These are phyloP conservation scores for Fusarium ambrosium DNA, from an alignment of 2,329 filamentous ascomycete genomes.

Conservation along the genomic window DNA sequence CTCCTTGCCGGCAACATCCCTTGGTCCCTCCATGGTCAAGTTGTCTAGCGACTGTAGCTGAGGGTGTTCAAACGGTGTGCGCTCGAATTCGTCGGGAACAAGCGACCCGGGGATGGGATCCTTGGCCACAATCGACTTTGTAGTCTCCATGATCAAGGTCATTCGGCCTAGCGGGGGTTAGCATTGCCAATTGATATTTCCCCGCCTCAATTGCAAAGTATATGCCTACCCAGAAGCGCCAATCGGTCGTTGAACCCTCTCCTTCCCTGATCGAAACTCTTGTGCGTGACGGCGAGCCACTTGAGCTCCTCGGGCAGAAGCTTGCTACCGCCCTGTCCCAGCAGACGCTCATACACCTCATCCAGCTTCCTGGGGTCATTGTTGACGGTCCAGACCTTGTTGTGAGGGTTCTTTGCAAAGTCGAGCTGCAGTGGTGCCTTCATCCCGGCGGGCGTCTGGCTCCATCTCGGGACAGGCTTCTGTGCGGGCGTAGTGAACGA, in stretches of 20 bases:
- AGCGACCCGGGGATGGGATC: conserved; percentile 45
- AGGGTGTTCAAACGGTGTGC: conserved; percentile 77
- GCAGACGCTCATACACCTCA: conserved; percentile 79
- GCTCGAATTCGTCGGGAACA: conserved; percentile 64
- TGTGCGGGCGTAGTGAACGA: conserved; percentile 41
- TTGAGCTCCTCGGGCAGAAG: conserved; percentile 91
- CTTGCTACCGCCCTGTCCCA: conserved; percentile 79
- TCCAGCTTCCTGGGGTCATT: conserved; percentile 80
- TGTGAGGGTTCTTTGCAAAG: conserved; percentile 66
- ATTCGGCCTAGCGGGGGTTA: conserved; percentile 51
- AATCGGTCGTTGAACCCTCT: conserved; percentile 95
- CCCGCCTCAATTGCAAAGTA: not conserved
- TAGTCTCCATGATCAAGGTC: conserved; percentile 55
- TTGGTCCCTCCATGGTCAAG: conserved; percentile 72
- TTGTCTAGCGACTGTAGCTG: conserved; percentile 81
- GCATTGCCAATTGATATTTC: conserved; percentile 4
- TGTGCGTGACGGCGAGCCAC: conserved; percentile 97
- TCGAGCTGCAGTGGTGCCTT: conserved; percentile 77
- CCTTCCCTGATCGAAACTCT: conserved; percentile 96
- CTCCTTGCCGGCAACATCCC: conserved; percentile 72
- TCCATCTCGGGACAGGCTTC: conserved; percentile 71
- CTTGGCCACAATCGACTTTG: conserved; percentile 55
- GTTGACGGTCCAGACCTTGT: conserved; percentile 77
- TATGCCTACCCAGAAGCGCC: conserved; percentile 81
- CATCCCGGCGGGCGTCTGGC: conserved; percentile 76